Conservation (phyloP, 768 basidiomycete species). For the Favolaschia claudopus region DNA sequence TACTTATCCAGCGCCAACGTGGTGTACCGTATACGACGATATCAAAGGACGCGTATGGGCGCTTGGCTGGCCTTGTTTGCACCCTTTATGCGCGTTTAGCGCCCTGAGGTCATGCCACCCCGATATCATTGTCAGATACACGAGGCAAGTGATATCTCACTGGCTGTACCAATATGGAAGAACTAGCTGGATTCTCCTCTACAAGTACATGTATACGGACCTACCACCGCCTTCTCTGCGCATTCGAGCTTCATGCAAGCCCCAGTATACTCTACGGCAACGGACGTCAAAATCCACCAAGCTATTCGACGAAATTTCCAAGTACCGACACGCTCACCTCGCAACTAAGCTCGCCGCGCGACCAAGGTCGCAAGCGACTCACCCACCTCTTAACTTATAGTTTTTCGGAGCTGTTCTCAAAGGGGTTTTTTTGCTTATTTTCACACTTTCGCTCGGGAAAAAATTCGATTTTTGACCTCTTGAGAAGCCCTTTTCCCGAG, state of each 20-base stretch:
- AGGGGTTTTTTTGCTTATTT: too few relatives aligned
- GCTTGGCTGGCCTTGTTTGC: slow-evolving; percentile 20
- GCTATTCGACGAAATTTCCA: slow-evolving; percentile 22
- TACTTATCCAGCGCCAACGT: too few relatives aligned
- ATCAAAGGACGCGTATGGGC: slow-evolving; percentile 14
- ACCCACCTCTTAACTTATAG: too few relatives aligned
- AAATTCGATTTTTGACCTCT: too few relatives aligned
- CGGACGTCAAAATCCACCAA: slow-evolving; percentile 26
- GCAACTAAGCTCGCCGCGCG: too few relatives aligned
- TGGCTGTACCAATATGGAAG: slow-evolving; percentile 11
- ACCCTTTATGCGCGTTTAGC: not conserved
- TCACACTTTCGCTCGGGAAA: too few relatives aligned
- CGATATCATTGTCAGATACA: slow-evolving; percentile 17
- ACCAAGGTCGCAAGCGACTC: too few relatives aligned
- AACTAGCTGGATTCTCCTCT: slow-evolving; percentile 9
- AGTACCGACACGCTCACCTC: too few relatives aligned
- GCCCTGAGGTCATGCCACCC: slow-evolving; percentile 20
- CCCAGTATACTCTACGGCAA: slow-evolving; percentile 19
- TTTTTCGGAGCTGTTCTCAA: too few relatives aligned
- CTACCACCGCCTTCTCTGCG: not conserved
- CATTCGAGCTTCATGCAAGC: slow-evolving; percentile 16
- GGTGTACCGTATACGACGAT: too few relatives aligned
- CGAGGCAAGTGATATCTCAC: slow-evolving; percentile 18
- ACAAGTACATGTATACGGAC: not conserved
- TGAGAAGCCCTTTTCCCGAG: too few relatives aligned